phyloP scores from a whole-genome alignment of 805 yeast genomes.

The Candida arabinofermentans region DNA sequence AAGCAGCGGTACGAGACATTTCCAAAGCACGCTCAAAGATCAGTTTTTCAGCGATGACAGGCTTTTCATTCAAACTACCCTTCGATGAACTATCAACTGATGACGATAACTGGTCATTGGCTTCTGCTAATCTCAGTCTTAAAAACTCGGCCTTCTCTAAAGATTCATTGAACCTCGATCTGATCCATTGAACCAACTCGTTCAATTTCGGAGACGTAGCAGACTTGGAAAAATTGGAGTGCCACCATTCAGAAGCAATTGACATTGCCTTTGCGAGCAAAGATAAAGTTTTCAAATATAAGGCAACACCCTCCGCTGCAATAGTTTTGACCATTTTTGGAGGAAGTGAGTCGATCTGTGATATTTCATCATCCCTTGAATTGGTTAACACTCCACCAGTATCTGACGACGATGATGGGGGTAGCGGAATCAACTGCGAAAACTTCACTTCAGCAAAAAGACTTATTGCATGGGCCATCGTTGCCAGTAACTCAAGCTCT shows the following conservation, averaged over 20 bases:
- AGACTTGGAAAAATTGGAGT: conserved; percentile 34
- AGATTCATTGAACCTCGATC: conserved; percentile 84
- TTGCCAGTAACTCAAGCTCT: conserved; percentile 69
- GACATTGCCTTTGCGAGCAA: conserved; percentile 83
- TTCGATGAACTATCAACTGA: conserved; percentile 2
- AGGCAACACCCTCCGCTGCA: conserved; percentile 81
- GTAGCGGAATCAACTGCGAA: conserved; percentile 75
- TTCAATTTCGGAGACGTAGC: conserved; percentile 45
- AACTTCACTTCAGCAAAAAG: conserved; percentile 90
- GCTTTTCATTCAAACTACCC: conserved; percentile 4
- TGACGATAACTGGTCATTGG: conserved; percentile 31
- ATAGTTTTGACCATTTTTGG: conserved; percentile 52
- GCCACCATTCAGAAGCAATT: conserved; percentile 90
- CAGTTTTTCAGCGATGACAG: conserved; percentile 72
- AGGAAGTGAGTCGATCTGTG: conserved; percentile 45
- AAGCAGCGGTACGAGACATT: conserved; percentile 87
- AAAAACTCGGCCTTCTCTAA: conserved; percentile 84
- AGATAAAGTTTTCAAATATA: conserved; percentile 81
- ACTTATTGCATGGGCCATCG: conserved; percentile 86
- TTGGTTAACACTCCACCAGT: conserved; percentile 7
- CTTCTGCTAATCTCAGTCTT: conserved; percentile 51
- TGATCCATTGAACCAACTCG: conserved; percentile 83
- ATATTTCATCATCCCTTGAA: conserved; percentile 24
- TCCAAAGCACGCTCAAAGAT: conserved; percentile 92
- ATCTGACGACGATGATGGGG: conserved; percentile 41